phyloP scores from a whole-genome alignment of 169 alveolate species.

The Eimeria sp. region DNA sequence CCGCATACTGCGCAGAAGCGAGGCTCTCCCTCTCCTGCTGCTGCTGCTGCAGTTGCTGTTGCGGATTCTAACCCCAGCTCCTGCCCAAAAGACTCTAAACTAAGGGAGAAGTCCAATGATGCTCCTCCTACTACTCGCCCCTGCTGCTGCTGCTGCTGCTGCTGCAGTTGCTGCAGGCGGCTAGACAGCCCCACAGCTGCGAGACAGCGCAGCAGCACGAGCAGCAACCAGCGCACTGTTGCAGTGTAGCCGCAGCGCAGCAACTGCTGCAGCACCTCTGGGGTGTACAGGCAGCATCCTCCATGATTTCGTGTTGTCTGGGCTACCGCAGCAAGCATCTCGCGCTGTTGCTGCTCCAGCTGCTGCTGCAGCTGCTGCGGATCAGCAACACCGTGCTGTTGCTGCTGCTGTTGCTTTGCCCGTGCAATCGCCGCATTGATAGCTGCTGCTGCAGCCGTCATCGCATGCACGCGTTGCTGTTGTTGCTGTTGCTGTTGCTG shows the following conservation, averaged over 20 bases:
- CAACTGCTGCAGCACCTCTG: conserved; percentile 66
- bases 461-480: conserved; percentile 49
- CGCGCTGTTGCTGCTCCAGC: conserved; percentile 51
- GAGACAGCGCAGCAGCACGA: conserved; percentile 76
- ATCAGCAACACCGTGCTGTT: background rate
- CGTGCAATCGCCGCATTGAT: background rate
- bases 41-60: conserved; percentile 62
- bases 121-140: background rate
- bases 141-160: conserved; percentile 68
- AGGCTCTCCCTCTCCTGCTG: conserved; percentile 10
- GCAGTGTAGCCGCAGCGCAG: conserved; percentile 67
- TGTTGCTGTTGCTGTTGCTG: conserved; percentile 44
- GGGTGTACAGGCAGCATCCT: conserved; percentile 50
- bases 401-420: conserved; percentile 15
- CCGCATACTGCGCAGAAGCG: conserved; percentile 26
- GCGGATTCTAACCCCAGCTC: background rate
- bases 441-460: conserved; percentile 43
- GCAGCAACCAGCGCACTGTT: conserved; percentile 75
- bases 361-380: conserved; percentile 40
- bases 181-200: conserved; percentile 57
- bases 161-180: background rate
- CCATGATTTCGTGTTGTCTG: background rate
- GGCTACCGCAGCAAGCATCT: background rate
- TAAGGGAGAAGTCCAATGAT: background rate
- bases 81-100: background rate